Evolutionary conservation across 495 filamentous ascomycete genomes (phyloP).

Genomic region (Tirmania nivea): DNA sequence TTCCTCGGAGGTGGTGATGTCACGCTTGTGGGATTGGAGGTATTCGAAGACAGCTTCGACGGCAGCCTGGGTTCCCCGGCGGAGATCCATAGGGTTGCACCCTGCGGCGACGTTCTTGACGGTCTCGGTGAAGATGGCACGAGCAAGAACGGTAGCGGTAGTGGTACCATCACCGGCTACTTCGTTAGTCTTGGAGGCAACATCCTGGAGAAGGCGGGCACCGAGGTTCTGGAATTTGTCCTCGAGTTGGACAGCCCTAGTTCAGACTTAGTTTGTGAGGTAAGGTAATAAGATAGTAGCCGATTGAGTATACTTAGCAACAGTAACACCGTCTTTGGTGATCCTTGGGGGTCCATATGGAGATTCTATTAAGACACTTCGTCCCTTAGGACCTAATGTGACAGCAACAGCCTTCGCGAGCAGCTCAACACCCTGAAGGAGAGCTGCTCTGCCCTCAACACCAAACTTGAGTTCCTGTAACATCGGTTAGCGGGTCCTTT

Average conservation of each 20-base stretch:
- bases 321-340: conserved; percentile 47
- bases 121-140: conserved; percentile 97
- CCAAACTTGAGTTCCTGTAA: conserved; percentile 80
- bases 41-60: conserved; percentile 88
- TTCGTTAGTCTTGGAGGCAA: conserved; percentile 98
- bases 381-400: conserved; percentile 90
- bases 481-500: neutral
- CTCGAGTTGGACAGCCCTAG: conserved; percentile 63
- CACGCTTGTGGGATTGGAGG: conserved; percentile 78
- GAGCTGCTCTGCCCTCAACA: conserved; percentile 71
- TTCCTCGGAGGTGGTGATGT: conserved; percentile 92
- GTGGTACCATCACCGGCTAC: conserved; percentile 96
- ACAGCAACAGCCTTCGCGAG: conserved; percentile 91
- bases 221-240: conserved; percentile 99
- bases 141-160: conserved; percentile 87
- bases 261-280: conserved; percentile 10
- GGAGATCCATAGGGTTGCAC: conserved; percentile 98
- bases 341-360: conserved; percentile 97
- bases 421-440: conserved; percentile 89
- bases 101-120: conserved; percentile 99
- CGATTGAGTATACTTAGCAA: conserved; percentile 15
- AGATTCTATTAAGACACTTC: conserved; percentile 94
- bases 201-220: conserved; percentile 86
- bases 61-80: conserved; percentile 87
- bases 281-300: neutral